Evolutionary conservation across 2,329 filamentous ascomycete species (phyloP), one percentile per base, ranked within the genome.

Genomic region (Cladosporium austrohemisphaericum): DNA sequence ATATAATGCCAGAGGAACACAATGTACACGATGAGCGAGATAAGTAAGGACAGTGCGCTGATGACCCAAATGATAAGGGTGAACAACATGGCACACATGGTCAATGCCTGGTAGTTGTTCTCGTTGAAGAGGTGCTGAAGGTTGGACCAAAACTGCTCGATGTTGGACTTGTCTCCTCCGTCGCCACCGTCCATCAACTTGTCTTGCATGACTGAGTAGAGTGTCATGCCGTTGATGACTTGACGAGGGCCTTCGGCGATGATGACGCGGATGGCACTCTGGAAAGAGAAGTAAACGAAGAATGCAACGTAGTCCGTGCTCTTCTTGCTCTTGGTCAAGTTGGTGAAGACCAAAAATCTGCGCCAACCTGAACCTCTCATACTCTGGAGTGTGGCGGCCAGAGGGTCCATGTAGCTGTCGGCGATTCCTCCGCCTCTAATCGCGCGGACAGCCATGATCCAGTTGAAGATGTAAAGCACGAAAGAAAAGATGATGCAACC

Each of bases 1-100:
- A 98, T 92, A 70, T 92, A 93, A 68, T 93, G 87, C 80, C 87
- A 95, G 5, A 98, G 77, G 68, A 95, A 98, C 60, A 88, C 80
- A 29, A 95, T 68, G 69, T 95, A 97, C 52, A 95, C 83, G 1
- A 94, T 60, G 18, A 83, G 73, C 0, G 88, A 89, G 8, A 87
- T 64, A n/a, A 92, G 71, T 43, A 97, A 76, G 50, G 73, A 77
- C 47, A 97, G 65, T 5, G 86, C 79, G 0, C 86, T 86, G 59
- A 97, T 83, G 11, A 90, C 76, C 92, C 92, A 97, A 58, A 97
- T 81, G 48, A 96, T 66, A 18, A 95, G 68, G 3, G 92, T 96
- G 70, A 95, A 97, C 55, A 90, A 72, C 93, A 97, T 97, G 68
- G 88, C 85, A 31, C 84, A 87, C 44, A 97, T 76, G 58, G 96